A percentile compares a stretch with the other conserved stretches of the same genome.
phyloP scores from a whole-genome alignment of 441 rosid genomes.

The Biscutella laevigata region DNA sequence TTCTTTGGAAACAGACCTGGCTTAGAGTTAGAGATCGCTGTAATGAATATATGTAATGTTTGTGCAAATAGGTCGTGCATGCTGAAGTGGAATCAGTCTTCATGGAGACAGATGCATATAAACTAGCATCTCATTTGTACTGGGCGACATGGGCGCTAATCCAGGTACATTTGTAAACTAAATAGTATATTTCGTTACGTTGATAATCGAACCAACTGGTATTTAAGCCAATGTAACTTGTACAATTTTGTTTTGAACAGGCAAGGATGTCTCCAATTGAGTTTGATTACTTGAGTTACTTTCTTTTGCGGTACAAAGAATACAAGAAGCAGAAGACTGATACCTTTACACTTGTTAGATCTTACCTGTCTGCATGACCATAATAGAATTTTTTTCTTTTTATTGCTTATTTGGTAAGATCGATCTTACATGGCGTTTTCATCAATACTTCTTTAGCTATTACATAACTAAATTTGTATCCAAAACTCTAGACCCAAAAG shows the following conservation, averaged over 20 bases:
- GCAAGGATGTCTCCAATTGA: conserved; percentile 95
- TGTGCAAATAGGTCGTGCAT: conserved; percentile 40
- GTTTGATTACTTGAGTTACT: conserved; percentile 76
- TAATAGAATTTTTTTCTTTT: no score
- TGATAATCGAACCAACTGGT: neutral
- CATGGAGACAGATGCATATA: conserved; percentile 62
- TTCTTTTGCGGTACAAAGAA: conserved; percentile 78
- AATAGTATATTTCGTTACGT: neutral
- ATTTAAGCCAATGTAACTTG: neutral
- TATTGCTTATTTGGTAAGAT: no score
- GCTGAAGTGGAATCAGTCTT: conserved; percentile 56
- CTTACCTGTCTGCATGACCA: conserved; percentile 31
- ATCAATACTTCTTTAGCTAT: no score
- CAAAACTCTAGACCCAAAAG: no score
- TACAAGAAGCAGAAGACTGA: conserved; percentile 62
- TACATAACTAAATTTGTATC: no score
- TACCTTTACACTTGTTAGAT: conserved; percentile 46
- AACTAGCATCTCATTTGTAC: conserved; percentile 69
- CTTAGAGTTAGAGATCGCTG: no score
- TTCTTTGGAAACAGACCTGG: neutral
- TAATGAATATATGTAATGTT: neutral
- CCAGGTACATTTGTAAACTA: conserved; percentile 40
- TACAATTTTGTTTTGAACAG: conserved; percentile 28
- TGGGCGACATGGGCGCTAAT: conserved; percentile 97
- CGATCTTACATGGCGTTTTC: no score